Conservation (phyloP, 306 rosid genomes). For the Comarum palustre region DNA sequence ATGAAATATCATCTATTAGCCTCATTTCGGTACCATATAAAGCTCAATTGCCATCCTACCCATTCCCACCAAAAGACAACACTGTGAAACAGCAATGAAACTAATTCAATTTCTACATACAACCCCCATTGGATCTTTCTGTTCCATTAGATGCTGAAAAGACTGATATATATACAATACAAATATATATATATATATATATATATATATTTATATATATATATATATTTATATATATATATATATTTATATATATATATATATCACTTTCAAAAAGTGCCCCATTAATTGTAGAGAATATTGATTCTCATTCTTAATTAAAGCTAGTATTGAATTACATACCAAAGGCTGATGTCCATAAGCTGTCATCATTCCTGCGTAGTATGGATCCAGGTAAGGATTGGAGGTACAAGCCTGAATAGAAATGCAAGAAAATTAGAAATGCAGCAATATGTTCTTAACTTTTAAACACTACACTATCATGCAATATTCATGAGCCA, state of each 20-base stretch:
- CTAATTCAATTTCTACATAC: not conserved
- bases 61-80: not conserved
- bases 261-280: not conserved
- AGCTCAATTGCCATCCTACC: not conserved
- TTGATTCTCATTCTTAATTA: not conserved
- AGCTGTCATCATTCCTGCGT: slow-evolving; percentile 84
- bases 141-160: not conserved
- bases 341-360: slow-evolving; percentile 85
- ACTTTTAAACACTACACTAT: slow-evolving; percentile 18
- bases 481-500: slow-evolving; percentile 22
- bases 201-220: not conserved
- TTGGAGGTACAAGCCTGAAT: slow-evolving; percentile 86
- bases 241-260: not conserved
- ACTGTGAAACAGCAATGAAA: not conserved
- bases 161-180: not conserved
- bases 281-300: not conserved
- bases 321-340: slow-evolving; percentile 25
- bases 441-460: slow-evolving; percentile 19
- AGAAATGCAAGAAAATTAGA: slow-evolving; percentile 33
- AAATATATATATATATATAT: not conserved
- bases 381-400: slow-evolving; percentile 83
- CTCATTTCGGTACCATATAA: not conserved
- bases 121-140: not conserved
- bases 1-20: not conserved
- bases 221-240: not conserved